A percentile compares a stretch with the other conserved stretches of the same genome.
phyloP scores from a whole-genome alignment of 2,329 filamentous ascomycete species.

The Monilinia polystroma region DNA sequence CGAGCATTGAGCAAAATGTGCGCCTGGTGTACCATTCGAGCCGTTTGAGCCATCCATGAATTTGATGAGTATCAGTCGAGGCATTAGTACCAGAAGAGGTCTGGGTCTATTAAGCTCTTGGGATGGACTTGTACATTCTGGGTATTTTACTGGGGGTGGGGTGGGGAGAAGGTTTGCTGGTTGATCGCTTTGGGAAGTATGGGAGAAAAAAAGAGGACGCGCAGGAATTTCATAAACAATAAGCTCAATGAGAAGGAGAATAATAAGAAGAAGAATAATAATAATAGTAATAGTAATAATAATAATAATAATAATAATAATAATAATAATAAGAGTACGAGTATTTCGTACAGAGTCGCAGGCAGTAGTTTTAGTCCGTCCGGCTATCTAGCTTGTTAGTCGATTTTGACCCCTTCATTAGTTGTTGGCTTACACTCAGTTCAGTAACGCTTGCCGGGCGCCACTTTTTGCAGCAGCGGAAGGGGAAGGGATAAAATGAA shows the following conservation, averaged over 20 bases:
- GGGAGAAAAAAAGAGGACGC: neutral
- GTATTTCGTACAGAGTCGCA: too few species aligned
- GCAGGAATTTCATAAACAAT: conserved; percentile 9
- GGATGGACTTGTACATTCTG: conserved; percentile 17
- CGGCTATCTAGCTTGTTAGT: conserved; percentile 15
- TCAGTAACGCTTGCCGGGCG: conserved; percentile 22
- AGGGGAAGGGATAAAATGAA: conserved; percentile 18
- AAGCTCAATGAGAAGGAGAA: neutral
- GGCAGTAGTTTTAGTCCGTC: conserved; percentile 2
- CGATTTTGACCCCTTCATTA: conserved; percentile 15
- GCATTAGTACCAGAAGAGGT: conserved; percentile 16
- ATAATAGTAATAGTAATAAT: too few species aligned
- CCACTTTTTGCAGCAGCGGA: conserved; percentile 18
- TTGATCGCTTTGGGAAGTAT: conserved; percentile 13
- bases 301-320: too few species aligned
- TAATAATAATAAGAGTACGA: too few species aligned
- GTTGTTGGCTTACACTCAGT: conserved; percentile 14
- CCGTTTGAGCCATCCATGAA: conserved; percentile 16
- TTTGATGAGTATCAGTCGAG: conserved; percentile 8
- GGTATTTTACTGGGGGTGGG: conserved; percentile 20
- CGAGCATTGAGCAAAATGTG: conserved; percentile 25
- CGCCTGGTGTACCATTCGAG: conserved; percentile 24
- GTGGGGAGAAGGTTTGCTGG: conserved; percentile 19
- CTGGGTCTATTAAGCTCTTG: conserved; percentile 12
- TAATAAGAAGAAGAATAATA: too few species aligned